Percentiles rank a stretch among this genome's conserved stretches.
Conservation (phyloP, 495 filamentous ascomycete species). For the Penicillium parvum region DNA sequence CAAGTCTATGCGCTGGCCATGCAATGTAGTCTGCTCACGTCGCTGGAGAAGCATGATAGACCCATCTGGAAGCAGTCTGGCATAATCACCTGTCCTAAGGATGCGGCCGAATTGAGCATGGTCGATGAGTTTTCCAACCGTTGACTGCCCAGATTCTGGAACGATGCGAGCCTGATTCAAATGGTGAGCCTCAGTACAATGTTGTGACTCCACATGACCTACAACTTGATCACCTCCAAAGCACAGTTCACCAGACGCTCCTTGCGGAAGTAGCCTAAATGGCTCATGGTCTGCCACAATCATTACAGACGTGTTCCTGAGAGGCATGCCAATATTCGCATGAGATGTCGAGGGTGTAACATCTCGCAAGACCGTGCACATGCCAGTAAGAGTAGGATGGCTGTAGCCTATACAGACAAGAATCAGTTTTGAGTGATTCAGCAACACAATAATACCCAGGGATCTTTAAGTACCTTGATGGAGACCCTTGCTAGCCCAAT, state of each 20-base stretch:
- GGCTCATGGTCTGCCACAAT: conserved; percentile 45
- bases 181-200: neutral
- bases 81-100: conserved; percentile 69
- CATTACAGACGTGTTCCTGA: conserved; percentile 68
- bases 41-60: conserved; percentile 55
- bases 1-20: conserved; percentile 62
- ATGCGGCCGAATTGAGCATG: conserved; percentile 63
- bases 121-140: conserved; percentile 54
- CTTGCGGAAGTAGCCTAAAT: conserved; percentile 51
- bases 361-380: conserved; percentile 58
- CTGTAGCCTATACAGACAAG: conserved; percentile 51
- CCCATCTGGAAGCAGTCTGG: conserved; percentile 65
- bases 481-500: conserved; percentile 62
- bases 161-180: neutral
- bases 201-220: conserved; percentile 2
- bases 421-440: neutral
- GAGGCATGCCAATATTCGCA: conserved; percentile 60
- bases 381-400: conserved; percentile 68
- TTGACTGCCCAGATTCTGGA: conserved; percentile 47
- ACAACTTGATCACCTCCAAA: conserved; percentile 79
- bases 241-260: conserved; percentile 73
- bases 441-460: neutral
- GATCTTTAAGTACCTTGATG: conserved; percentile 51
- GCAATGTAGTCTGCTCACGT: conserved; percentile 60
- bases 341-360: conserved; percentile 39